Percentiles rank a stretch among this genome's conserved stretches.
Evolutionary conservation across 331 rosid genomes (phyloP).

Genomic region (Spiraea crenata): DNA sequence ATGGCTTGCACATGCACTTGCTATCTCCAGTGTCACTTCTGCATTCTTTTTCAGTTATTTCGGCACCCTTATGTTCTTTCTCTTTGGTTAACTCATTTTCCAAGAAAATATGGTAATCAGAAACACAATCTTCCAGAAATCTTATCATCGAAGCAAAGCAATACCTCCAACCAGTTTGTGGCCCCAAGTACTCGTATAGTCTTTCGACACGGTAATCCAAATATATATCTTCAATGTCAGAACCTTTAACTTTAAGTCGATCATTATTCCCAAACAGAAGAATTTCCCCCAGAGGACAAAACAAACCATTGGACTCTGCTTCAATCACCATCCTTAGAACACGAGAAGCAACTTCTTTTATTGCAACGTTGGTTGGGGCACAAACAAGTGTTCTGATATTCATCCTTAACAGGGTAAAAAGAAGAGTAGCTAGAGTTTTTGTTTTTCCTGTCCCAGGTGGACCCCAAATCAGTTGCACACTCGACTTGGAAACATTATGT

Average conservation of each 20-base stretch:
- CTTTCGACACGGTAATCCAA: constrained; percentile 36
- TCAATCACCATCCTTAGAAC: constrained; percentile 41
- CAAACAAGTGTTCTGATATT: constrained; percentile 53
- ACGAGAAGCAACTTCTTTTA: constrained; percentile 49
- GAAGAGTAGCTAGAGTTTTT: constrained; percentile 44
- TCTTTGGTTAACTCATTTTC: constrained; percentile 41
- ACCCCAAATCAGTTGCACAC: constrained; percentile 62
- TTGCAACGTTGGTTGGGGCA: constrained; percentile 71
- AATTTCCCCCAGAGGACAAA: constrained; percentile 49
- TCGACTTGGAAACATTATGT: constrained; percentile 35
- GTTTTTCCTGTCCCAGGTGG: constrained; percentile 83
- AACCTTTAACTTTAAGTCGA: constrained; percentile 33
- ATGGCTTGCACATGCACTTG: constrained; percentile 29
- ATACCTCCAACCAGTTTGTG: constrained; percentile 51
- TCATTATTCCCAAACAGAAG: constrained; percentile 52
- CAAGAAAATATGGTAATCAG: constrained; percentile 43
- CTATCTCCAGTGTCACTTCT: constrained; percentile 15
- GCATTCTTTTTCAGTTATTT: constrained; percentile 4
- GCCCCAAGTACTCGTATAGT: constrained; percentile 42
- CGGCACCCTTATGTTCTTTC: constrained; percentile 17
- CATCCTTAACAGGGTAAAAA: constrained; percentile 39
- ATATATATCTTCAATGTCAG: constrained; percentile 28
- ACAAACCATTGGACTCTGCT: neutral
- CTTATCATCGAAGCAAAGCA: constrained; percentile 49
- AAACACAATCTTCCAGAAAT: constrained; percentile 60